phyloP scores from a whole-genome alignment of 2,329 filamentous ascomycete species.

The Celoporthe dispersa region DNA sequence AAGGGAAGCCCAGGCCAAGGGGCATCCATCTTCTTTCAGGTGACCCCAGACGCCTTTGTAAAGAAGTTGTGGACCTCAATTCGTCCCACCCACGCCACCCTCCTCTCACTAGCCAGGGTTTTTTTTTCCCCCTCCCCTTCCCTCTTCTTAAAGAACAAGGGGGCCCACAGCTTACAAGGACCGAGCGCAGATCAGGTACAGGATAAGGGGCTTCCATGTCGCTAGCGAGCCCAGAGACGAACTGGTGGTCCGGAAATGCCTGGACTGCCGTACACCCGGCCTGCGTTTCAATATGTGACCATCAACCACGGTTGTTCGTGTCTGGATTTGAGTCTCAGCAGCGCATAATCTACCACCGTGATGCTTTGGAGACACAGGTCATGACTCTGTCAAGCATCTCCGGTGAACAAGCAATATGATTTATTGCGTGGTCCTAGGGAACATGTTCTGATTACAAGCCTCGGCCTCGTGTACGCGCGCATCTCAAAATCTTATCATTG shows the following conservation, averaged over 20 bases:
- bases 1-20: not conserved
- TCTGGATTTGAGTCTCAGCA: not conserved
- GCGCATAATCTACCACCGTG: not conserved
- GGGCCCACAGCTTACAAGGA: not conserved
- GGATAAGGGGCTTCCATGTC: not conserved
- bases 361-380: not conserved
- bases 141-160: not conserved
- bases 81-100: not conserved
- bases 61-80: not conserved
- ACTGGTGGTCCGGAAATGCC: not conserved
- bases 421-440: not conserved
- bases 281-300: not conserved
- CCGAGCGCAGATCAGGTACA: not conserved
- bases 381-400: not conserved
- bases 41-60: not conserved
- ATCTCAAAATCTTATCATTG: not conserved
- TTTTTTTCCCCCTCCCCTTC: no score
- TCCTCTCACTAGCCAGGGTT: not conserved
- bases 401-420: not conserved
- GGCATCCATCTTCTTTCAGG: not conserved
- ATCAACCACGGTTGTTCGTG: not conserved
- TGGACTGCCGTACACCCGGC: not conserved
- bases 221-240: not conserved
- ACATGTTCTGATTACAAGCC: not conserved
- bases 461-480: not conserved